phyloP scores from a whole-genome alignment of 306 rosid species.

The Alnus rubra region DNA sequence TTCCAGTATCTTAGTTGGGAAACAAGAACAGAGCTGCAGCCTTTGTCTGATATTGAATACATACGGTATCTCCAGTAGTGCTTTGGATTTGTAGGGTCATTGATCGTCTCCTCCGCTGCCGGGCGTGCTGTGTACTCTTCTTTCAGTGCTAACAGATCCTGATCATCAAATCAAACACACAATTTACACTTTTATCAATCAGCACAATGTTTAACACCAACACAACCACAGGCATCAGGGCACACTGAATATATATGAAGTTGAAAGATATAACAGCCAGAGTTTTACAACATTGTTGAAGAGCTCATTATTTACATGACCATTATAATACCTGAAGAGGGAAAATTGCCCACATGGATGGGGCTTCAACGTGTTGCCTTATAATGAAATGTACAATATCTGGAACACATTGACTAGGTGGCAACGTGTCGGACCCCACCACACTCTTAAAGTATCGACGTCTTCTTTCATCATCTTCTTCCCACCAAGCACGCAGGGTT shows the following conservation, averaged over 20 bases:
- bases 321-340: conserved; percentile 82
- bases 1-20: not conserved
- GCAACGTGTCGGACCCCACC: conserved; percentile 62
- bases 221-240: not conserved
- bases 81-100: conserved; percentile 95
- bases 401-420: conserved; percentile 72
- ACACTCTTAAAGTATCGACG: conserved; percentile 61
- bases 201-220: not conserved
- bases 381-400: conserved; percentile 67
- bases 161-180: conserved; percentile 23
- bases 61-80: conserved; percentile 98
- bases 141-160: conserved; percentile 89
- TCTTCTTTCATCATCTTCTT: conserved; percentile 94
- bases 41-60: conserved; percentile 26
- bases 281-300: not conserved
- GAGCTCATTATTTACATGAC: not conserved
- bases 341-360: conserved; percentile 99
- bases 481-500: conserved; percentile 99
- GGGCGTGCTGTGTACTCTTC: conserved; percentile 80
- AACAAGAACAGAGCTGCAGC: not conserved
- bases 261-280: too few species aligned
- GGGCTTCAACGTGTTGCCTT: conserved; percentile 86
- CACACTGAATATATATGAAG: too few species aligned
- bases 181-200: not conserved
- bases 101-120: conserved; percentile 87